Evolutionary conservation across 2,329 filamentous ascomycete species (phyloP).

Genomic region (Ceratocystis variospora): DNA sequence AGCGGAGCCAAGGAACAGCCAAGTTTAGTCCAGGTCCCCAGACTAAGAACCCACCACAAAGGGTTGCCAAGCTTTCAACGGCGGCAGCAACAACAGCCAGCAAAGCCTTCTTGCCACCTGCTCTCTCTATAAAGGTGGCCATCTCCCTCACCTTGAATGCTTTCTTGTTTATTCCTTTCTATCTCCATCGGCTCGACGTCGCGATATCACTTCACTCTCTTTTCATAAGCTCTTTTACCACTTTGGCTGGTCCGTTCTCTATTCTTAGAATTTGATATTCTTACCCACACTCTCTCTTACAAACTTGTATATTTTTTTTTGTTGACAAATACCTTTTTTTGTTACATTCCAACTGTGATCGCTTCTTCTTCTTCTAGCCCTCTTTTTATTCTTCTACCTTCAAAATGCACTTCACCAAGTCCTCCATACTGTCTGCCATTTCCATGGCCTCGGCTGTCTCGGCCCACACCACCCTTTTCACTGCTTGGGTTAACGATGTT

Average conservation of each 20-base stretch:
- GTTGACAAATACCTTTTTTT: not conserved
- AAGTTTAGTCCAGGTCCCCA: no score
- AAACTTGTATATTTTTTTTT: not conserved
- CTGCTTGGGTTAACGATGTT: constrained; percentile 35
- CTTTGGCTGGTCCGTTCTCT: constrained; percentile 12
- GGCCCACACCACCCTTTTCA: constrained; percentile 35
- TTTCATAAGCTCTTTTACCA: constrained; percentile 5
- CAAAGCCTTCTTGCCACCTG: not conserved
- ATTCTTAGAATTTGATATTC: constrained; percentile 13
- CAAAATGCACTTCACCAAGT: constrained; percentile 17
- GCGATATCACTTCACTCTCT: constrained; percentile 9
- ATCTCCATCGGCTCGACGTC: constrained; percentile 17
- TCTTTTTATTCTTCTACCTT: constrained; percentile 1
- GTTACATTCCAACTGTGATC: constrained; percentile 6
- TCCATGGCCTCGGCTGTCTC: constrained; percentile 29
- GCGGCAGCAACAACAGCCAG: not conserved
- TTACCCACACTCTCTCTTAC: not conserved
- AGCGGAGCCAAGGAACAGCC: not conserved
- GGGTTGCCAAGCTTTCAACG: not conserved
- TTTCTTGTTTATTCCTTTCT: not conserved
- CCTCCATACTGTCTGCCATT: constrained; percentile 24
- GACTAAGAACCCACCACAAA: not conserved
- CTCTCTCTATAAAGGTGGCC: no score
- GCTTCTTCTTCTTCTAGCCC: not conserved
- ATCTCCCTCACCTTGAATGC: not conserved